Evolutionary conservation across 2,329 filamentous ascomycete species (phyloP), one percentile per base, ranked within the genome.

Genomic region (Byssoonygena ceratinophila): DNA sequence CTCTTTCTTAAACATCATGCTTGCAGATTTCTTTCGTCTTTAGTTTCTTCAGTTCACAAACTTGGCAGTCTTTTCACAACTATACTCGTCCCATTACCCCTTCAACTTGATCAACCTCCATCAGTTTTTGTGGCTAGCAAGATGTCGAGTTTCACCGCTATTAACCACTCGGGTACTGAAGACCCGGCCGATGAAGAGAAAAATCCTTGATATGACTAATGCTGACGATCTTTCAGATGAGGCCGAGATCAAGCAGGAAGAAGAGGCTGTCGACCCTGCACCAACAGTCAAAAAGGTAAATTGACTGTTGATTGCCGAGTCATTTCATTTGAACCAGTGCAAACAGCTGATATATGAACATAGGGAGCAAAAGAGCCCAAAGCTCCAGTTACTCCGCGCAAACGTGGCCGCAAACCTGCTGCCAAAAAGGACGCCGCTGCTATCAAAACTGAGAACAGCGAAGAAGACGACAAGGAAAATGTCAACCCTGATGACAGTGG

Each of bases 321-420:
- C 36, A 16, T 8, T n/a, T 16, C 18, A 45, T 44, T 32, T 14
- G 31, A 40, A 51, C 12, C 7, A 23, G 25, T 31, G 43, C 32
- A 37, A 14, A 36, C 2, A 18, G 16, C 48, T 29, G 16, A 29
- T 29, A 52, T n/a, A 48, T 14, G 3, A 22, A 31, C 16, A 31
- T 14, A 40, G 29, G 39, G 39, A 27, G n/a, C 18, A 18, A 41
- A 46, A 49, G 48, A 51, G 31, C 22, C 31, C n/a, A 49, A 48
- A n/a, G 20, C 14, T n/a, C 45, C 53, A 2, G 29, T 37, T 18
- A 60, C 59, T 7, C 59, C 60, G 11, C 56, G 57, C 44, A 64
- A 63, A 36, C 58, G 61, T 31, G 55, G 57, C 31, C 56, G 57
- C 31, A 62, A 63, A 51, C 40, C 50, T 20, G 51, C 54, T 18